Base-by-base conservation (phyloP, 768 basidiomycete species). In the Boletales sp. region DNA sequence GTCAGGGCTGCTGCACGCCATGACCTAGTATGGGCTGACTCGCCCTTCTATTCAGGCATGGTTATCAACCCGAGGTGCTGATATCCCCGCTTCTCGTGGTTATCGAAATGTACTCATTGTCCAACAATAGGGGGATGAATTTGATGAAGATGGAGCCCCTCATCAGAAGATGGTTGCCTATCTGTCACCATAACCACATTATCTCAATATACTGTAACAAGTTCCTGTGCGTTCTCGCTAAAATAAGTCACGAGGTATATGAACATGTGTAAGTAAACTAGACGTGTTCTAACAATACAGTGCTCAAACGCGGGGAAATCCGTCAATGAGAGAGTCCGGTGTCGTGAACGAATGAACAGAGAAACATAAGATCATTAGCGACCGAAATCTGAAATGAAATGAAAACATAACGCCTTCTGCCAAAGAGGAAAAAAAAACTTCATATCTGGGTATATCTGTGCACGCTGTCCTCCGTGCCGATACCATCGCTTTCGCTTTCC, bases 131-230 rank as follows among this genome's bases (percentile, higher is more conserved):
- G 86, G 84, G 54, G 76, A 77, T 21, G 78, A 81, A 65, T 90
- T 87, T 71, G 86, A 87, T 68, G 87, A 84, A 70, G 90, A 87
- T 49, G 90, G 89, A 30, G 89, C 80, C 61, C 89, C 87, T 50
- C 90, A 93, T 77, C 89, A 91, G 65, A 84, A 81, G 69, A 89
- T 92, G 89, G 75, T 84, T 52, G 69, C 77, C 57, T 73, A 69
- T 54, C 66, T 87, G 58, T 74, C 77, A 51, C 68, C 71, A 64
- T 65, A 67, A 44, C 60, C 56, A 50, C 65, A 68, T 52, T 60
- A 56, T 50, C 57, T 47, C 57, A 51, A 41, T 54, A 49, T 62
- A 55, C 42, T 44, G 46, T 62, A 60, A 40, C 54, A 47, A 54
- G 52, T 60, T 59, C 60, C 50, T 62, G 55, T 59, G 44, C 59